Evolutionary conservation across 805 yeast species (phyloP), one percentile per base, ranked within the genome.

Genomic region (Ogataea zsoltii): DNA sequence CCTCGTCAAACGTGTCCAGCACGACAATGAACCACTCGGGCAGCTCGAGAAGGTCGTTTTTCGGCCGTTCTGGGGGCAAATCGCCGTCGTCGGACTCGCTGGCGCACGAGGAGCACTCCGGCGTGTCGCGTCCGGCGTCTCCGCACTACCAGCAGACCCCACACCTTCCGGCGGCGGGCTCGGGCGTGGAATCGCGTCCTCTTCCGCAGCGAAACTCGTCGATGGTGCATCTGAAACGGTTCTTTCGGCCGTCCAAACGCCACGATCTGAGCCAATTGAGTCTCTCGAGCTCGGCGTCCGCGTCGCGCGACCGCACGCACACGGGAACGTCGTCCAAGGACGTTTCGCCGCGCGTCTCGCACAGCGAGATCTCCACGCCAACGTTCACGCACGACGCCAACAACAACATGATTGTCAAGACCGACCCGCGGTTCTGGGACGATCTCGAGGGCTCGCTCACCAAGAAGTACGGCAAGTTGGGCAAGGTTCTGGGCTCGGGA

Each of bases 401-500:
- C 29, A 67, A 68, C 44, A 68, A 68, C 49, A 68, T 68, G 72
- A 65, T 68, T 46, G 68, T 68, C 31, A 65, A 67, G 45, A 56
- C 71, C 1, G 67, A 63, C 39, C 63, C 64, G 18, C 60, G 61
- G 36, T 67, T 68, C 45, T 67, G 67, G 66, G 77, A 74, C 52
- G 80, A 74, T 50, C 74, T 73, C 32, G 83, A 78, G 48, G 78
- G 82, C 12, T 71, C 76, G 0, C 61, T 80, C 38, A 73, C 74
- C 11, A 73, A 72, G 47, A 82, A 85, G 57, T 87, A 86, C 61
- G 88, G 92, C 45, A 83, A 79, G 53, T 63, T 84, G 50, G 91
- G 92, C 40, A 83, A 84, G 60, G 76, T 83, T 46, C 65, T 87
- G 38, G 96, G 96, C 14, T 81, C 89, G 1, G 96, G 96, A 45